Base-by-base conservation (phyloP, 108 stramenopile species). In the Pseudonitzschia delicatissima region DNA sequence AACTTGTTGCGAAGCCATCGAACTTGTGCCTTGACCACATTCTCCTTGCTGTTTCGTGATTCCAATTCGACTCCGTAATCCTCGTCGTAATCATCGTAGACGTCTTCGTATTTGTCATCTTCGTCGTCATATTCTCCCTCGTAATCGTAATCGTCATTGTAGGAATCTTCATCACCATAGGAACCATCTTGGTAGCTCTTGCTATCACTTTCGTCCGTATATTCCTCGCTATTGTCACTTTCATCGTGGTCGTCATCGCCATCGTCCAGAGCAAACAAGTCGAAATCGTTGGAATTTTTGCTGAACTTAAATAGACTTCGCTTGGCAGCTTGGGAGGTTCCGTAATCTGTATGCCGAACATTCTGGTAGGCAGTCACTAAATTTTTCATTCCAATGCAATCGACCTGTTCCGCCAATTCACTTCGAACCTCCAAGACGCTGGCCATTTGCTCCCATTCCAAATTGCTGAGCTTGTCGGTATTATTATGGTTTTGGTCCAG, bases 221-320 rank as follows among this genome's bases (percentile, higher is more conserved):
- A 6, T 13, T 48, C 21, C 59, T 40, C 40, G 34, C 35, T 37
- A 28, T 55, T 17, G 32, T 33, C 53, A 1, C 26, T 0, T 17
- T 45, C 69, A 12, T 63, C 3, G 0, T 67, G 9, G 21, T 39
- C 45, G 2, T 13, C 65, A 0, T 51, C 59, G 25, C 57, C 80
- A 53, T 74, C 80, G 40, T 86, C 85, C 26, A 92, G 67, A 23
- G 82, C 66, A 78, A 93, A 93, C 57, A 93, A 65, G 48, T 61
- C 66, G 60, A 87, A 87, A 62, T 93, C 88, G 25, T 82, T 85
- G 9, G 80, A 73, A 8, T 84, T 51, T 26, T 74, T 69, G 9
- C 67, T 51, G 73, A 96, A 94, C 58, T 93, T 91, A 76, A 96
- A 96, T 35, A 96, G 68, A 42, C 90, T 86, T 57, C 93, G 83